Evolutionary conservation across 768 basidiomycete genomes (phyloP), one percentile per base, ranked within the genome.

Genomic region (Mycena vulgaris): DNA sequence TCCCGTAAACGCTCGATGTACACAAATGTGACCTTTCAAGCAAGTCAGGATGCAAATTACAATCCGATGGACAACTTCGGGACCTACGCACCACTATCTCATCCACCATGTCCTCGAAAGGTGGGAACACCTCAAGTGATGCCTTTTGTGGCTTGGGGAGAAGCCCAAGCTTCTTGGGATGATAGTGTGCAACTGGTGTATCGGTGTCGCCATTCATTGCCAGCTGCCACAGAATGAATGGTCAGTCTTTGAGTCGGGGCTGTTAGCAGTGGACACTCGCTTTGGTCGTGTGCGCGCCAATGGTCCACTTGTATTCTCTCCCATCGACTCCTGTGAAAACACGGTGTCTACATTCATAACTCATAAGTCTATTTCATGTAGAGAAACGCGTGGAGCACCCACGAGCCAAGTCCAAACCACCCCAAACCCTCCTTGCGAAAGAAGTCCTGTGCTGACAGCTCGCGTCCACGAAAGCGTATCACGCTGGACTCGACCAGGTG

Each of bases 271-370:
- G n/a, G 23, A 14, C 7, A 58, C 60, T 40, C 17, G 68, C 56
- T 49, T 71, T 63, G 28, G 78, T 77, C 19, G 79, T 75, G 5
- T 72, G 73, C 6, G 58, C 40, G 0, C 59, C 65, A 67, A 82
- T 72, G 16, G 75, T 73, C 83, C 82, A 84, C 19, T 77, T 76
- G 31, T 83, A 84, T n/a, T 76, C 68, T 17, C 57, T 67, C 9
- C 79, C 79, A 55, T 83, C 81, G 7, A 75, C 79, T 0, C 80
- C 83, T 2, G 61, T 78, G 51, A 84, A 84, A 11, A 77, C 74
- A 21, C 80, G 80, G 10, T 76, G 76, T 35, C 81, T 82, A 53
- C 10, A 27, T 16, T 27, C 21, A 25, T 13, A 25, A 9, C 42
- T 8, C n/a, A n/a, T n/a, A n/a, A n/a, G 10, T n/a, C n/a, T 3